These are phyloP conservation scores for Daldinia bambusicola DNA, from an alignment of 495 filamentous ascomycete species.

Conservation along the genomic window DNA sequence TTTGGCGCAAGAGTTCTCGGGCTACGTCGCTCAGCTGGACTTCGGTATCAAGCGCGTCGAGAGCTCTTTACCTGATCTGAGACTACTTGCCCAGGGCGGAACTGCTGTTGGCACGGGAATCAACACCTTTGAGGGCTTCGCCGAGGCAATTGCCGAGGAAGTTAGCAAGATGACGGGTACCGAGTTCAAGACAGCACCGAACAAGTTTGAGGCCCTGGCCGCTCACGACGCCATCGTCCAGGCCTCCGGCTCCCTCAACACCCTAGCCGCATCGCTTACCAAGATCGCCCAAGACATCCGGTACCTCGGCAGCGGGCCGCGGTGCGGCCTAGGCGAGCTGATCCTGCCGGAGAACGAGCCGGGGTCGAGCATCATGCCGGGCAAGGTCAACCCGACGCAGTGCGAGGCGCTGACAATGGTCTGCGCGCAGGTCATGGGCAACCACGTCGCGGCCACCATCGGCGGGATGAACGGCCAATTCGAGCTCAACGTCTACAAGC, in stretches of 20 bases:
- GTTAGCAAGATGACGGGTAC: slow-evolving; percentile 91
- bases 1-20: slow-evolving; percentile 96
- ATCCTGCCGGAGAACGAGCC: slow-evolving; percentile 97
- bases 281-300: slow-evolving; percentile 99
- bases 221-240: slow-evolving; percentile 97
- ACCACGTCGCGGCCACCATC: slow-evolving; percentile 89
- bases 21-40: slow-evolving; percentile 94
- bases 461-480: slow-evolving; percentile 98
- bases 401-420: slow-evolving; percentile 98
- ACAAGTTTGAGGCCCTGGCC: slow-evolving; percentile 99
- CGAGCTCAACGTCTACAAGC: slow-evolving; percentile 99
- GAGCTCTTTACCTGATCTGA: slow-evolving; percentile 81
- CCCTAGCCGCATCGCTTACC: slow-evolving; percentile 89
- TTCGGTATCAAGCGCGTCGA: slow-evolving; percentile 90
- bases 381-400: slow-evolving; percentile 99
- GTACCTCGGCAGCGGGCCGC: slow-evolving; percentile 94
- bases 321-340: slow-evolving; percentile 94
- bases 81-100: slow-evolving; percentile 91
- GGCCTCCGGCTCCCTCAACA: slow-evolving; percentile 92
- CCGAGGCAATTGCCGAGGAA: slow-evolving; percentile 88
- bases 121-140: slow-evolving; percentile 97
- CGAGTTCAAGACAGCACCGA: slow-evolving; percentile 94
- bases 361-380: slow-evolving; percentile 97
- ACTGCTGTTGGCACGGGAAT: slow-evolving; percentile 97
- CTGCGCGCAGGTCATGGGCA: slow-evolving; percentile 97